phyloP scores from a whole-genome alignment of 2,329 filamentous ascomycete genomes.

The Xylariales sp. region DNA sequence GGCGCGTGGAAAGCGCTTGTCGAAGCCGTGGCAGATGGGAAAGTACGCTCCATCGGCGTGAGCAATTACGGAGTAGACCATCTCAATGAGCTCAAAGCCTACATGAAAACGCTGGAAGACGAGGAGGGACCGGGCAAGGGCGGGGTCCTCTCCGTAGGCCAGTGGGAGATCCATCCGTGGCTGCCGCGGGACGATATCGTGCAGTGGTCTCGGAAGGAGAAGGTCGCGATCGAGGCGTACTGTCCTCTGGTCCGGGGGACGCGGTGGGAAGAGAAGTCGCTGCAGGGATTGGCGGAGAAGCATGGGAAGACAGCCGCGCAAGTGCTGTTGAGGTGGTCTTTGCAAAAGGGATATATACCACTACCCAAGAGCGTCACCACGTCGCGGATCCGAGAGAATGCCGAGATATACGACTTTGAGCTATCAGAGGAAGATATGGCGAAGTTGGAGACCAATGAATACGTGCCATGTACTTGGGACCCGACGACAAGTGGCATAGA shows the following conservation, averaged over 20 bases:
- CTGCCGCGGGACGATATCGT: slow-evolving; percentile 73
- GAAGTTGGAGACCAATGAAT: slow-evolving; percentile 44
- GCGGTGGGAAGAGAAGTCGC: slow-evolving; percentile 63
- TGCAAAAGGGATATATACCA: slow-evolving; percentile 73
- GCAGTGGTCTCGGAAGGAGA: slow-evolving; percentile 65
- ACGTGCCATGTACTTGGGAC: slow-evolving; percentile 53
- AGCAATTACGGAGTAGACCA: slow-evolving; percentile 63
- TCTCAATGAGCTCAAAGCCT: slow-evolving; percentile 53
- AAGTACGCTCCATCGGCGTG: slow-evolving; percentile 58
- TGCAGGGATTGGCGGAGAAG: slow-evolving; percentile 64
- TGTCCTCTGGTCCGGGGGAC: slow-evolving; percentile 60
- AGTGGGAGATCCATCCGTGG: slow-evolving; percentile 91
- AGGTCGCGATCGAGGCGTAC: slow-evolving; percentile 60
- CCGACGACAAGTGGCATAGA: slow-evolving; percentile 46
- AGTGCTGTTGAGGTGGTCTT: slow-evolving; percentile 72
- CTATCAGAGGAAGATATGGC: slow-evolving; percentile 48
- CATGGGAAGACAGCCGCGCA: slow-evolving; percentile 71
- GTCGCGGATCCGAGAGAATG: slow-evolving; percentile 62
- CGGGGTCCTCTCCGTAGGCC: slow-evolving; percentile 75
- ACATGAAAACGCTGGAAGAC: slow-evolving; percentile 60
- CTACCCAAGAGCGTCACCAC: slow-evolving; percentile 70
- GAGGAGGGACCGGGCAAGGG: slow-evolving; percentile 57
- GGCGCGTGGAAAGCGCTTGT: slow-evolving; percentile 59
- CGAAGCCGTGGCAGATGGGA: slow-evolving; percentile 58
- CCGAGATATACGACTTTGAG: slow-evolving; percentile 51